Conservation (phyloP, 352 stramenopile species). For the Aphanomyces invadans region DNA sequence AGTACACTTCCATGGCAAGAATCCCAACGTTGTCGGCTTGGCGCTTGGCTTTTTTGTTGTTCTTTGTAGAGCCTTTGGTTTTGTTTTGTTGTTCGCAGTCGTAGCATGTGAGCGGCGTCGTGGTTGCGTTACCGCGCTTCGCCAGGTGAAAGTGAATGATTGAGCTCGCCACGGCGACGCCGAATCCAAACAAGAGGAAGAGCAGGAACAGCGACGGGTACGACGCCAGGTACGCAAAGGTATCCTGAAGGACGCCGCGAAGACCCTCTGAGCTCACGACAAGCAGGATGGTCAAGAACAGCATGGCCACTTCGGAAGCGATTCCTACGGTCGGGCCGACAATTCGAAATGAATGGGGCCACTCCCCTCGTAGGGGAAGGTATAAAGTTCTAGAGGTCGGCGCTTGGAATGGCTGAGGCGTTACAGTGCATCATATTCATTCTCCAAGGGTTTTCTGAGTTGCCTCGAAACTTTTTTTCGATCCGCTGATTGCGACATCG, state of each 20-base stretch:
- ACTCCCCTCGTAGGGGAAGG: not conserved
- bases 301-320: not conserved
- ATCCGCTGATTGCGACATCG: not conserved
- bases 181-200: constrained; percentile 19
- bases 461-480: not conserved
- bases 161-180: constrained; percentile 16
- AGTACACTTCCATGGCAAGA: constrained; percentile 95
- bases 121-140: not conserved
- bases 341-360: constrained; percentile 18
- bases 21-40: constrained; percentile 87
- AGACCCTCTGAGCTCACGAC: constrained; percentile 19
- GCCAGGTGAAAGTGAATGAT: constrained; percentile 14
- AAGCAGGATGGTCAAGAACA: constrained; percentile 14
- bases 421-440: not conserved
- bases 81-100: constrained; percentile 22
- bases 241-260: constrained; percentile 13
- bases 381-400: constrained; percentile 10
- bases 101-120: constrained; percentile 13
- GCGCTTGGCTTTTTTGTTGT: not conserved
- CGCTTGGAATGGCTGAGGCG: not conserved
- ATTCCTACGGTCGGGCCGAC: not conserved
- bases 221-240: constrained; percentile 6
- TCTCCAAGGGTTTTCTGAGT: not conserved
- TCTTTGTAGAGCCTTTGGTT: constrained; percentile 2
- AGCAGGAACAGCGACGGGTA: constrained; percentile 21